Percentiles rank a stretch among this genome's conserved stretches.
Conservation (phyloP, 371 early-diverging fungal species). For the Mucor lusitanicus region DNA sequence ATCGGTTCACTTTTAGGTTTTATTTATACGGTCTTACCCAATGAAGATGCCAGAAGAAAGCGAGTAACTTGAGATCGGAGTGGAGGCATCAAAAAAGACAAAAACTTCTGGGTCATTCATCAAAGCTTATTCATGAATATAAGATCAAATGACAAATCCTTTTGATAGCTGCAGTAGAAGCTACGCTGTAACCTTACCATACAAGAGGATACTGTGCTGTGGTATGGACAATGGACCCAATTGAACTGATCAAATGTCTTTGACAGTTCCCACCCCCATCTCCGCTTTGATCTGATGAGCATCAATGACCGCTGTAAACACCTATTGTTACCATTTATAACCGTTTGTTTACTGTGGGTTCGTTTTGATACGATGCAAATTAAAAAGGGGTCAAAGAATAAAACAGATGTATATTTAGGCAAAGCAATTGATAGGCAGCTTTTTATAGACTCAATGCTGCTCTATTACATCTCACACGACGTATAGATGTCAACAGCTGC, state of each 20-base stretch:
- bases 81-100: background rate
- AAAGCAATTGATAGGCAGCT: too few species aligned
- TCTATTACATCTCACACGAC: too few species aligned
- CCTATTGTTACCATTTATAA: background rate
- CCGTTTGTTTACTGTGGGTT: background rate
- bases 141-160: background rate
- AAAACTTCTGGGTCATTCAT: background rate
- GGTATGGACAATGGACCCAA: background rate
- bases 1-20: slow-evolving; percentile 1
- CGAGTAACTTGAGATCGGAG: background rate
- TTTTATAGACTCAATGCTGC: too few species aligned
- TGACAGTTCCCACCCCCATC: background rate
- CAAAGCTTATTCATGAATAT: background rate
- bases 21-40: background rate
- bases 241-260: background rate
- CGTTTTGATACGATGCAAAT: background rate
- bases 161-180: background rate
- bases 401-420: too few species aligned
- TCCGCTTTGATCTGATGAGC: background rate
- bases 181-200: background rate
- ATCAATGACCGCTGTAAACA: background rate
- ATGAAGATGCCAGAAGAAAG: background rate
- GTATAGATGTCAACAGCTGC: background rate
- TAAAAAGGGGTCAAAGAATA: background rate
- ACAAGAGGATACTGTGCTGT: too few species aligned